Evolutionary conservation across 176 grass and related monocot genomes (phyloP).

Genomic region (Triticum urartu): DNA sequence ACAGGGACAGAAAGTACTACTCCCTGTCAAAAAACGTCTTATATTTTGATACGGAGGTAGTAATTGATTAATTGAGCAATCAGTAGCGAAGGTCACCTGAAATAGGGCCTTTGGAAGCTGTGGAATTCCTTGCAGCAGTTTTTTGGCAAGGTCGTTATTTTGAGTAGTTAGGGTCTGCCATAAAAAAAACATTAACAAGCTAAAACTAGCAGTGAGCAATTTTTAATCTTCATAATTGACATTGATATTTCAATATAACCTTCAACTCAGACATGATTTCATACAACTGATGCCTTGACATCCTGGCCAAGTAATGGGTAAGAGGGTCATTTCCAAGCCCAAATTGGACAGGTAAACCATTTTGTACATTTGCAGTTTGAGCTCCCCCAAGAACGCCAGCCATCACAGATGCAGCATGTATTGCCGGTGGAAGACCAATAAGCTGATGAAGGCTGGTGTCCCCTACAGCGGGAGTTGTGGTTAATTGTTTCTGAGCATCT

Average conservation of each 20-base stretch:
- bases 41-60: too few species aligned
- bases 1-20: background rate
- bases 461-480: slow-evolving; percentile 36
- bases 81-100: slow-evolving; percentile 60
- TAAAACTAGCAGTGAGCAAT: slow-evolving; percentile 12
- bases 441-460: slow-evolving; percentile 68
- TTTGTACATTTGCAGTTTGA: slow-evolving; percentile 70
- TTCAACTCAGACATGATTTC: slow-evolving; percentile 88
- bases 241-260: slow-evolving; percentile 45
- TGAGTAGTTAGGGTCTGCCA: slow-evolving; percentile 66
- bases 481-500: slow-evolving; percentile 66
- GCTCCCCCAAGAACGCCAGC: slow-evolving; percentile 65
- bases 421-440: slow-evolving; percentile 68
- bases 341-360: slow-evolving; percentile 61
- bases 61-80: slow-evolving; percentile 18
- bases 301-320: slow-evolving; percentile 85
- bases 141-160: slow-evolving; percentile 61
- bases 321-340: slow-evolving; percentile 83
- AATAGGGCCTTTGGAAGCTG: slow-evolving; percentile 84
- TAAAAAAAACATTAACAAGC: slow-evolving; percentile 16
- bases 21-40: too few species aligned
- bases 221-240: slow-evolving; percentile 3
- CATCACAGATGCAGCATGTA: slow-evolving; percentile 78
- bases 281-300: slow-evolving; percentile 81
- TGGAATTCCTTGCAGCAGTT: slow-evolving; percentile 64